Base-by-base conservation (phyloP, 139 green algal genomes). In the Zygnema circumcarinatum region DNA sequence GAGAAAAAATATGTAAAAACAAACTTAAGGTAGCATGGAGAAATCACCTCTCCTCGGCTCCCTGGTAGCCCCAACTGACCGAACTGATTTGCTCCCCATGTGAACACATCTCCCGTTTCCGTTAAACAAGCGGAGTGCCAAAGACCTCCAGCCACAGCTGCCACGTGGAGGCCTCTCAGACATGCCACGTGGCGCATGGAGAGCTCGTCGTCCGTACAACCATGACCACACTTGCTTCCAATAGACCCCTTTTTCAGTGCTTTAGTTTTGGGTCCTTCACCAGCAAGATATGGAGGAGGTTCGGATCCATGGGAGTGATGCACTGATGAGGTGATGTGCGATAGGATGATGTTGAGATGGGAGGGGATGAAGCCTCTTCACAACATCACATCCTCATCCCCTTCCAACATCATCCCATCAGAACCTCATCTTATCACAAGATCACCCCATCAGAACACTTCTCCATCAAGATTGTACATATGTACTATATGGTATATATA, bases 11-110 rank as follows among this genome's bases (percentile, higher is more conserved):
- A n/a, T n/a, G n/a, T n/a, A n/a, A n/a, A n/a, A n/a, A n/a, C n/a
- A n/a, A n/a, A n/a, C n/a, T n/a, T n/a, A n/a, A n/a, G n/a, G n/a
- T n/a, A n/a, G n/a, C n/a, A n/a, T n/a, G n/a, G n/a, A n/a, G n/a
- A n/a, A n/a, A n/a, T n/a, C 79, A 95, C 93, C 93, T 85, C 95
- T 36, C 41, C 79, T 41, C 29, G 3, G 2, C 33, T 32, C 67
- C n/a, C 72, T 20, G 62, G 38, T 21, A 38, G 67, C 35, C 89
- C 89, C 73, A 94, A 83, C 84, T 93, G 90, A 29, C 92, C 88
- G 20, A 76, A 76, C 1, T 69, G 62, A 79, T 94, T 93, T 47
- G 69, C 67, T 47, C 94, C 94, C 93, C 93, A 96, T 1, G 88
- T 89, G 72, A 92, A 96, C 74, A 95, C 89, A 1, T 81, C 36